Evolutionary conservation across 139 green algal genomes (phyloP), one percentile per base, ranked within the genome.

Genomic region (Picochlorum costavermella): DNA sequence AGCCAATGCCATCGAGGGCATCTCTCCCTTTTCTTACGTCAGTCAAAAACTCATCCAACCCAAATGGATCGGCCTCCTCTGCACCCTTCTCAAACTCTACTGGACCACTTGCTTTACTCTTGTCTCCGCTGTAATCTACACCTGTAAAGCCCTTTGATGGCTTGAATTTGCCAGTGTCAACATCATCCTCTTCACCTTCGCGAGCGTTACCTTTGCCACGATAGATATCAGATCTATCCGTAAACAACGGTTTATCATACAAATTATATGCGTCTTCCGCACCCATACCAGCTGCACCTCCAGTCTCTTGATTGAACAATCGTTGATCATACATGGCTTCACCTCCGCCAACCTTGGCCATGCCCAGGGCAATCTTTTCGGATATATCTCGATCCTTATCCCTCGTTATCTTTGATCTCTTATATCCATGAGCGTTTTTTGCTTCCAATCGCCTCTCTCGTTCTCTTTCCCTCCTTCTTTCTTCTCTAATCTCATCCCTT

Each of bases 301-400:
- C 70, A 25, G 66, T 70, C 17, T 96, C 92, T 81, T 96, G 92
- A 82, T 98, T 98, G 85, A 98, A 98, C 58, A 98, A 80, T 3
- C 92, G 85, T 74, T 93, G 84, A 82, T 98, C 92, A 76, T 98
- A 98, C 85, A 91, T 84, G 23, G 89, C 86, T 79, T 96, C 91
- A 23, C 85, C 87, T 37, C 74, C 75, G 5, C 63, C 76, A 26
- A 69, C 68, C 45, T 68, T 71, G 8, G 80, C 87, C 64, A 89
- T 78, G 4, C 87, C 87, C 44, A 93, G 78, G 51, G 87, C 86
- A 37, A 96, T 81, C 73, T 87, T 90, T 71, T 98, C 92, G 20
- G 77, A 87, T 50, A 98, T 81, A 69, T 98, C 92, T 26, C 91
- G 77, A 64, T 97, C 87, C n/a, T 83, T 67, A 77, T 98, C 92